These are phyloP conservation scores for Cryptococcus sp. DNA, from an alignment of 1,284 basidiomycete genomes.

Conservation along the genomic window DNA sequence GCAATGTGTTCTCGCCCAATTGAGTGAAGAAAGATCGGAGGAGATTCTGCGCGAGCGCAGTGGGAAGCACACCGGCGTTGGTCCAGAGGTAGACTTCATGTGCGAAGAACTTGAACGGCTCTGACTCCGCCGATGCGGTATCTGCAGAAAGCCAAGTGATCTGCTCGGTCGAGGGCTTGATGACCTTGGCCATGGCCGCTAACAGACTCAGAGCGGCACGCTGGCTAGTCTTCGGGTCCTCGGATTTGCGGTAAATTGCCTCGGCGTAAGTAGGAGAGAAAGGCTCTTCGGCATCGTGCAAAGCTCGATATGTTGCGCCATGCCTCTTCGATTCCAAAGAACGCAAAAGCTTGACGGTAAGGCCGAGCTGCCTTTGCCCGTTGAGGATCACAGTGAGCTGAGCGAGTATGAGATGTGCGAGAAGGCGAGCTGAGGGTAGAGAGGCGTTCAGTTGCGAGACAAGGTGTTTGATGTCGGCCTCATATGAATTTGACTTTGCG, in stretches of 20 bases:
- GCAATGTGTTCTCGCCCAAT: constrained; percentile 70
- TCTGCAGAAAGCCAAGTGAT: constrained; percentile 31
- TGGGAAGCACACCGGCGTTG: constrained; percentile 57
- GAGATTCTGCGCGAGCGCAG: constrained; percentile 60
- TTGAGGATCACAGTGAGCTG: constrained; percentile 61
- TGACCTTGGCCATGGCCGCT: constrained; percentile 30
- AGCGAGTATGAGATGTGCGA: constrained; percentile 64
- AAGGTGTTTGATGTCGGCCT: constrained; percentile 66
- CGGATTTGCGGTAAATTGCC: constrained; percentile 36
- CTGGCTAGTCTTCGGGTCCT: constrained; percentile 35
- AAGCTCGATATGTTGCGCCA: constrained; percentile 18
- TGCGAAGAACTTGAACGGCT: constrained; percentile 1
- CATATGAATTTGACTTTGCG: constrained; percentile 8
- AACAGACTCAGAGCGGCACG: constrained; percentile 38
- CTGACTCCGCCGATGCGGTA: neutral
- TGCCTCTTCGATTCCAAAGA: constrained; percentile 17
- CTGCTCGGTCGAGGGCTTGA: constrained; percentile 6
- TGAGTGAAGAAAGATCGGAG: constrained; percentile 68
- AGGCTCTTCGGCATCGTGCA: constrained; percentile 23
- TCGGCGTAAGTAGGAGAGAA: constrained; percentile 18
- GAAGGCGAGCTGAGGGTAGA: constrained; percentile 59
- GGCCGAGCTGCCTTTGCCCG: constrained; percentile 61
- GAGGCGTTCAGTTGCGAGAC: constrained; percentile 58
- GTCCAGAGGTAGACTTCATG: constrained; percentile 63
- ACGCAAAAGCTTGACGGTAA: constrained; percentile 57